These are phyloP conservation scores for Termitomyces sp. DNA, from an alignment of 768 basidiomycete genomes.

Conservation along the genomic window DNA sequence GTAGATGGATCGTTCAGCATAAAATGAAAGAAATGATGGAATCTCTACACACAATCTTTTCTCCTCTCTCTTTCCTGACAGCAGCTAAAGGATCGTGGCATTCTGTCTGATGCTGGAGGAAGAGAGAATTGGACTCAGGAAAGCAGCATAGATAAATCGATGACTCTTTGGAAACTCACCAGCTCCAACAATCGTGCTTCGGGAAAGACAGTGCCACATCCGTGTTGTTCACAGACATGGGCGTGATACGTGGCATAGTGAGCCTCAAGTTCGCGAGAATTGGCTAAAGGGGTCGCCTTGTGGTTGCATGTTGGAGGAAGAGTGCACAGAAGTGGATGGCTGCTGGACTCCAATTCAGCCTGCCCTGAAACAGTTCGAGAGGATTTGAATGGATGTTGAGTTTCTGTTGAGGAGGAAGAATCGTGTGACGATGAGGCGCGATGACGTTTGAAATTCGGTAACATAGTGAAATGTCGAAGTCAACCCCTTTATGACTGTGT, in stretches of 20 bases:
- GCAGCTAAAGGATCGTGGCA: constrained; percentile 86
- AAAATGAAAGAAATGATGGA: background rate
- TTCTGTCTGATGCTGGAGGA: constrained; percentile 72
- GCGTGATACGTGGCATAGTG: constrained; percentile 86
- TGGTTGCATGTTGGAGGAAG: constrained; percentile 82
- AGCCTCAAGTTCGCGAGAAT: constrained; percentile 67
- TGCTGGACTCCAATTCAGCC: constrained; percentile 11
- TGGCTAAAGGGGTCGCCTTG: constrained; percentile 58
- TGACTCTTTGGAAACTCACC: constrained; percentile 45
- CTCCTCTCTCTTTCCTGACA: constrained; percentile 71
- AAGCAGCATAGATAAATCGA: background rate
- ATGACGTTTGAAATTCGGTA: constrained; percentile 30
- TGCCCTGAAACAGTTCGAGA: constrained; percentile 22
- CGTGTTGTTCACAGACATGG: constrained; percentile 68
- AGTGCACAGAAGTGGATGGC: constrained; percentile 55
- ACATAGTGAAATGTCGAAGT: constrained; percentile 10
- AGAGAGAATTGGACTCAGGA: background rate
- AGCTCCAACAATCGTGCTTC: constrained; percentile 75
- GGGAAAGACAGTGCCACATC: constrained; percentile 82
- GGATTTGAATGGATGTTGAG: constrained; percentile 21
- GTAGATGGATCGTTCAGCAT: background rate
- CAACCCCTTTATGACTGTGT: background rate
- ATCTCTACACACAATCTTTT: constrained; percentile 70
- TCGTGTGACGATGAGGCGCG: constrained; percentile 34
- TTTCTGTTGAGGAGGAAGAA: constrained; percentile 29